These are phyloP conservation scores for Leccinellum rugosiceps DNA, from an alignment of 768 basidiomycete species.

Conservation along the genomic window DNA sequence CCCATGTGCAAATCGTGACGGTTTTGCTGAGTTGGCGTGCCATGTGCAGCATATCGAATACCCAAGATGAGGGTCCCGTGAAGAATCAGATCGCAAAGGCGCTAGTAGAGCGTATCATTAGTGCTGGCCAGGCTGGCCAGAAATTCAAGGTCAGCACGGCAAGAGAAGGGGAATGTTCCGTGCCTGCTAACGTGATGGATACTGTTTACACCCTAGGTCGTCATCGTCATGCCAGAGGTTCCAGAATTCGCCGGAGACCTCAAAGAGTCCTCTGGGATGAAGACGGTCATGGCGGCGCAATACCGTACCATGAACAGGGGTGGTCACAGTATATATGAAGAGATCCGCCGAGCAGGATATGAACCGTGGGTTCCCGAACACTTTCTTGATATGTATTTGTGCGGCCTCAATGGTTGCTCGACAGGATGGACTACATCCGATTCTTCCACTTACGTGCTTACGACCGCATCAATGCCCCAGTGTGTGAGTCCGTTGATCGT, in stretches of 20 bases:
- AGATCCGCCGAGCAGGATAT: slow-evolving; percentile 69
- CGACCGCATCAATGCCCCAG: slow-evolving; percentile 83
- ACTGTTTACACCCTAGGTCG: slow-evolving; percentile 47
- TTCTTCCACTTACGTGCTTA: slow-evolving; percentile 93
- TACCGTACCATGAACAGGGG: slow-evolving; percentile 90
- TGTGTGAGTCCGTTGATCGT: slow-evolving; percentile 37
- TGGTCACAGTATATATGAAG: slow-evolving; percentile 81
- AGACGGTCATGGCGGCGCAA: slow-evolving; percentile 86
- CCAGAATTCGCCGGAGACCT: slow-evolving; percentile 89
- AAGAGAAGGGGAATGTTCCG: not conserved
- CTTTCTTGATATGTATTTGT: not conserved
- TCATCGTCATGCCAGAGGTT: slow-evolving; percentile 86
- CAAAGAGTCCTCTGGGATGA: slow-evolving; percentile 57
- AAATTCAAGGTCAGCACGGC: slow-evolving; percentile 67
- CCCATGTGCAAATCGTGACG: not conserved
- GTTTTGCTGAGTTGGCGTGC: slow-evolving; percentile 4
- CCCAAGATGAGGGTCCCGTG: slow-evolving; percentile 59
- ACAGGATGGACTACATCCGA: slow-evolving; percentile 77
- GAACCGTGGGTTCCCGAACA: slow-evolving; percentile 57
- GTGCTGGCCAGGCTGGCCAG: slow-evolving; percentile 62
- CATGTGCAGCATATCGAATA: slow-evolving; percentile 67
- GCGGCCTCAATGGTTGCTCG: not conserved
- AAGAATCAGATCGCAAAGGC: slow-evolving; percentile 83
- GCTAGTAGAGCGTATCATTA: slow-evolving; percentile 78
- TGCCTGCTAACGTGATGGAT: not conserved